A percentile compares a stretch with the other conserved stretches of the same genome.
These are phyloP conservation scores for Rhizomucor pusillus DNA, from an alignment of 371 early-diverging fungal species.

Conservation along the genomic window DNA sequence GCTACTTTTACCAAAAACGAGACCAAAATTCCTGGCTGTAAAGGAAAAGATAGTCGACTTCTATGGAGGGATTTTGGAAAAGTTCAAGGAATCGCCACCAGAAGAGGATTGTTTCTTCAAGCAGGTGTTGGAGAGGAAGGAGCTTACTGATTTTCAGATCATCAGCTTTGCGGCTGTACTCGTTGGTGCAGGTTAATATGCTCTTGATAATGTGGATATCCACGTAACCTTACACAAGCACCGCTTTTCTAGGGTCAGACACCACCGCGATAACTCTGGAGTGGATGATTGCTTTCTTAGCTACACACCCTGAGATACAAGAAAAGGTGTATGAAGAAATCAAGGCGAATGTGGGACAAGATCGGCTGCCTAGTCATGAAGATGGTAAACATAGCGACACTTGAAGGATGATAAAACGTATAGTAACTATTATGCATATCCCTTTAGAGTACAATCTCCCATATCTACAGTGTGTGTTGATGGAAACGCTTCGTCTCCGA, in stretches of 20 bases:
- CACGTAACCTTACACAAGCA: too few relatives aligned
- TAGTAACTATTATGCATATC: not conserved
- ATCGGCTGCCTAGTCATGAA: constrained; percentile 29
- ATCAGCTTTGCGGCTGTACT: constrained; percentile 32
- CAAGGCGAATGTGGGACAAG: constrained; percentile 20
- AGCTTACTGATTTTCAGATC: constrained; percentile 34
- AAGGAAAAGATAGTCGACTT: constrained; percentile 20
- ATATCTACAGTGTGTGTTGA: constrained; percentile 47
- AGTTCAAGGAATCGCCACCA: constrained; percentile 14
- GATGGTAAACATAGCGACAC: constrained; percentile 26
- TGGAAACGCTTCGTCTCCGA: constrained; percentile 39
- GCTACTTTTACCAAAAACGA: constrained; percentile 17
- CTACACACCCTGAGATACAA: constrained; percentile 43
- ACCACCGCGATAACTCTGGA: constrained; percentile 41
- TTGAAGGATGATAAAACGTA: not conserved
- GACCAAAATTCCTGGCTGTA: constrained; percentile 12
- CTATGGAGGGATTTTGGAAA: constrained; percentile 26
- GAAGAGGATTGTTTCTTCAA: constrained; percentile 40
- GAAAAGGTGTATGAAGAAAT: constrained; percentile 41
- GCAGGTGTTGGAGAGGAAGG: constrained; percentile 23
- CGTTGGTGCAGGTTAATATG: constrained; percentile 50
- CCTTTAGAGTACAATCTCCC: constrained; percentile 24
- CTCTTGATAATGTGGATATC: too few relatives aligned
- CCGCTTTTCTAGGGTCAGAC: constrained; percentile 47
- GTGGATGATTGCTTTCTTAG: constrained; percentile 42